Conservation (phyloP, 805 yeast genomes). For the Suhomyces xylopsoci region DNA sequence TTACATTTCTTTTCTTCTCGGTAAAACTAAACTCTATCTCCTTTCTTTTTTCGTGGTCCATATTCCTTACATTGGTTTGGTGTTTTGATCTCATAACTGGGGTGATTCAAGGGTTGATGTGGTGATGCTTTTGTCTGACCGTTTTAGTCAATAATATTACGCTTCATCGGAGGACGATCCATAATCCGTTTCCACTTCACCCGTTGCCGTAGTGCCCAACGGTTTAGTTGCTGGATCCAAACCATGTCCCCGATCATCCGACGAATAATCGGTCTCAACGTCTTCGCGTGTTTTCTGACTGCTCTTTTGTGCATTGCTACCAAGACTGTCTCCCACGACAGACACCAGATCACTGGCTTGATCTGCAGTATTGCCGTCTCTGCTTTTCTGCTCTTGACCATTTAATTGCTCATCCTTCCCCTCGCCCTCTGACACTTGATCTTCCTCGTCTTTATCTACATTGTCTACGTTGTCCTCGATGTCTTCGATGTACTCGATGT, state of each 20-base stretch:
- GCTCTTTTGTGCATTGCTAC: background rate
- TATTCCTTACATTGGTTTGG: background rate
- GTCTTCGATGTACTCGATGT: too few species aligned
- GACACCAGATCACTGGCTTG: background rate
- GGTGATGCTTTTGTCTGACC: background rate
- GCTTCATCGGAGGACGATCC: background rate
- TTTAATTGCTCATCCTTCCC: background rate
- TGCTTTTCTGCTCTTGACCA: background rate
- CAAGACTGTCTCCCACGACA: slow-evolving; percentile 3
- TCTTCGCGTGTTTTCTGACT: background rate
- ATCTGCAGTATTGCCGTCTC: background rate
- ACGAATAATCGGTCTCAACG: slow-evolving; percentile 4
- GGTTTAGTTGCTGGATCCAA: background rate
- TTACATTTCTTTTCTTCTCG: background rate
- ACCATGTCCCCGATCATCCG: background rate
- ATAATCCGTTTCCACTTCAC: background rate
- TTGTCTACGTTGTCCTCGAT: slow-evolving; percentile 4
- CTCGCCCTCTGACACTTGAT: slow-evolving; percentile 13
- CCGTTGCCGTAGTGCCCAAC: background rate
- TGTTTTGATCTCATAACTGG: background rate
- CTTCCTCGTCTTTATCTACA: slow-evolving; percentile 9
- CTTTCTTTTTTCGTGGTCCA: background rate
- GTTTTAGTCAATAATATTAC: background rate
- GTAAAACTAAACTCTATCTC: background rate
- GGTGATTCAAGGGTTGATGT: background rate